Evolutionary conservation across 2,329 filamentous ascomycete species (phyloP).

Genomic region (Grosmannia penicillata): DNA sequence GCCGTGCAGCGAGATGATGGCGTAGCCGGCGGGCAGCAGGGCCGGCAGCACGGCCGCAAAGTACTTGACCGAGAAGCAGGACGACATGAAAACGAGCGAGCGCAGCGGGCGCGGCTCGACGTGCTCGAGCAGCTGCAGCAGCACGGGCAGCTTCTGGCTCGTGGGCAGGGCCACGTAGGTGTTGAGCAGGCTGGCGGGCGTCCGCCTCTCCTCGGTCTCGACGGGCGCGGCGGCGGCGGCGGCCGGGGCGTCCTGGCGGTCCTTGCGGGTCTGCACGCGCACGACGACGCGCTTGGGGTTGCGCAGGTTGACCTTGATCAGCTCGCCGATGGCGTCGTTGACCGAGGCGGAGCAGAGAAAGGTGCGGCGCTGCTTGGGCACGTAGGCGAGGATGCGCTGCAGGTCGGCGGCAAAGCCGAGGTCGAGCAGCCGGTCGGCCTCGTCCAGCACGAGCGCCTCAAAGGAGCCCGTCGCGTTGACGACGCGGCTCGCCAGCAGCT

Average conservation of each 20-base stretch:
- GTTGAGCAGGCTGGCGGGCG: conserved; percentile 86
- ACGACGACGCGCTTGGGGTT: conserved; percentile 94
- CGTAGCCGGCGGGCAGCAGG: conserved; percentile 53
- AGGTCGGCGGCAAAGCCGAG: conserved; percentile 87
- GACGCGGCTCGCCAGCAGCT: conserved; percentile 72
- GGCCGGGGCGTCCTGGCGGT: not conserved
- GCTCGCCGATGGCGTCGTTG: conserved; percentile 86
- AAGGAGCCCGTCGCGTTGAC: conserved; percentile 85
- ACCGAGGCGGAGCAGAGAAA: conserved; percentile 91
- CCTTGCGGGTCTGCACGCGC: conserved; percentile 62
- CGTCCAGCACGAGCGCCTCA: conserved; percentile 82
- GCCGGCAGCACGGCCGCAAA: conserved; percentile 67
- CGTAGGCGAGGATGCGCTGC: conserved; percentile 64
- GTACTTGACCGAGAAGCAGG: conserved; percentile 90
- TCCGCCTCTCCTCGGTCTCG: conserved; percentile 64
- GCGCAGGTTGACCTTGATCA: conserved; percentile 78
- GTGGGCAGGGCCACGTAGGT: conserved; percentile 64
- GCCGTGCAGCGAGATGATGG: conserved; percentile 72
- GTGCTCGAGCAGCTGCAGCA: conserved; percentile 54
- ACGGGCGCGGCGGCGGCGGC: conserved; percentile 14
- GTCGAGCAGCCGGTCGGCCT: conserved; percentile 85
- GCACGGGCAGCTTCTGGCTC: conserved; percentile 63
- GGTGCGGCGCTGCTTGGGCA: conserved; percentile 88
- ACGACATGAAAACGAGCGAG: conserved; percentile 83
- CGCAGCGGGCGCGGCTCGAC: conserved; percentile 66